These are phyloP conservation scores for Leishmania tropica DNA, from an alignment of 208 protist species.

Conservation along the genomic window DNA sequence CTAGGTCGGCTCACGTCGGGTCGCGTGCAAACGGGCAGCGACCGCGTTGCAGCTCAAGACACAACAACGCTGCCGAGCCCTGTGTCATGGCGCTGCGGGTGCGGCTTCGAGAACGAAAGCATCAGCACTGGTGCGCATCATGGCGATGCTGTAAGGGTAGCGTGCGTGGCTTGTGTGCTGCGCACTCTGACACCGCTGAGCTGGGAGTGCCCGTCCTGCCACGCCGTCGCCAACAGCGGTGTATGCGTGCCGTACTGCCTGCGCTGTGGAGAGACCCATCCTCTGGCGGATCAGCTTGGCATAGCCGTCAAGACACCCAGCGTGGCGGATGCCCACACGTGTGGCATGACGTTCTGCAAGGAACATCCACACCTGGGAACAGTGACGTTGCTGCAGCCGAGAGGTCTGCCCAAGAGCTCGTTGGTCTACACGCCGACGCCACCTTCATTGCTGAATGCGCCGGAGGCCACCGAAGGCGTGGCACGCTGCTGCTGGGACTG, in stretches of 20 bases:
- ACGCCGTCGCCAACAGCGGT: conserved; percentile 33
- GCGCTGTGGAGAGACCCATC: conserved; percentile 57
- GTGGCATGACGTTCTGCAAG: background rate
- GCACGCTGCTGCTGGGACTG: conserved; percentile 12
- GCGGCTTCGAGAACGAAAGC: conserved; percentile 36
- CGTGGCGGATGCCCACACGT: background rate
- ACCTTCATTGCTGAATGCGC: background rate
- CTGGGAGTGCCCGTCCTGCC: conserved; percentile 66
- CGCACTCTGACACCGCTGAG: conserved; percentile 33
- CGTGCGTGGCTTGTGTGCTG: conserved; percentile 52
- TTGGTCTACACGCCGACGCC: background rate
- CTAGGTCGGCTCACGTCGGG: background rate
- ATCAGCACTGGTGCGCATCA: background rate
- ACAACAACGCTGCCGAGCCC: background rate
- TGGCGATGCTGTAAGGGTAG: background rate
- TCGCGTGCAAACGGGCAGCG: no score
- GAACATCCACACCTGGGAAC: background rate
- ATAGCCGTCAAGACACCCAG: background rate
- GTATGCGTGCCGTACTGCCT: conserved; percentile 50
- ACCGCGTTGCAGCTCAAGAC: background rate
- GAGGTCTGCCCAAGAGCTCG: background rate
- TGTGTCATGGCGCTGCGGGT: conserved; percentile 42
- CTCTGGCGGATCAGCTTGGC: conserved; percentile 7
- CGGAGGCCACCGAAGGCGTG: background rate
- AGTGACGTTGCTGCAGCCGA: background rate